These are phyloP conservation scores for Hura crepitans DNA, from an alignment of 441 rosid species.

Conservation along the genomic window DNA sequence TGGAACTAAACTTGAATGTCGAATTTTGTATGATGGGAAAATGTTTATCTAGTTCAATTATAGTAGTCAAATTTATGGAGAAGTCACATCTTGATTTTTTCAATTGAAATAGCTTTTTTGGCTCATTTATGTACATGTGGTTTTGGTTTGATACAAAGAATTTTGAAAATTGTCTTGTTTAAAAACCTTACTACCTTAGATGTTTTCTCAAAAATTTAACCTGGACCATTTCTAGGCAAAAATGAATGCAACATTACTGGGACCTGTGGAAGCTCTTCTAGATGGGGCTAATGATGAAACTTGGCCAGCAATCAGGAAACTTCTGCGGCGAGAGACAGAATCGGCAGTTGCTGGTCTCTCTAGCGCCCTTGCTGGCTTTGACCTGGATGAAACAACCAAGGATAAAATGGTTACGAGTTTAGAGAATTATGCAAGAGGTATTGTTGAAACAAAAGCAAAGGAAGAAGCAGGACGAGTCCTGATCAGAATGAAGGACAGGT, in stretches of 20 bases:
- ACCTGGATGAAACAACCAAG: slow-evolving; percentile 63
- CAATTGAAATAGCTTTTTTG: slow-evolving; percentile 1
- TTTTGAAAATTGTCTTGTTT: background rate
- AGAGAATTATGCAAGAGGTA: slow-evolving; percentile 57
- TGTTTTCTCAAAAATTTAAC: background rate
- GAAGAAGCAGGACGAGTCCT: slow-evolving; percentile 90
- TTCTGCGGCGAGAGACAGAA: slow-evolving; percentile 61
- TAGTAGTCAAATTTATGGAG: background rate
- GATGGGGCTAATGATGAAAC: slow-evolving; percentile 85
- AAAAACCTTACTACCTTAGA: background rate
- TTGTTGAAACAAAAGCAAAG: slow-evolving; percentile 85
- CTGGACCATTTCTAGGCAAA: slow-evolving; percentile 53
- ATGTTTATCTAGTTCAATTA: background rate
- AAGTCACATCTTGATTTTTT: background rate
- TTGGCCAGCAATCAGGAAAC: slow-evolving; percentile 87
- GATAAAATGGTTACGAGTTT: slow-evolving; percentile 56
- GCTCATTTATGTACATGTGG: background rate
- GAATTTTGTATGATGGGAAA: background rate
- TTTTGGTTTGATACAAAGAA: background rate
- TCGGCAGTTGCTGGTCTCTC: slow-evolving; percentile 69
- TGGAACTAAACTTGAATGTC: background rate
- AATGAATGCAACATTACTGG: slow-evolving; percentile 65
- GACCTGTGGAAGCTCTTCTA: slow-evolving; percentile 89
- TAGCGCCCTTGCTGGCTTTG: slow-evolving; percentile 67
- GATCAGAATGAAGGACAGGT: slow-evolving; percentile 96